A percentile compares a stretch with the other conserved stretches of the same genome.
phyloP scores from a whole-genome alignment of 805 yeast species.

The Candida dajiaensis region DNA sequence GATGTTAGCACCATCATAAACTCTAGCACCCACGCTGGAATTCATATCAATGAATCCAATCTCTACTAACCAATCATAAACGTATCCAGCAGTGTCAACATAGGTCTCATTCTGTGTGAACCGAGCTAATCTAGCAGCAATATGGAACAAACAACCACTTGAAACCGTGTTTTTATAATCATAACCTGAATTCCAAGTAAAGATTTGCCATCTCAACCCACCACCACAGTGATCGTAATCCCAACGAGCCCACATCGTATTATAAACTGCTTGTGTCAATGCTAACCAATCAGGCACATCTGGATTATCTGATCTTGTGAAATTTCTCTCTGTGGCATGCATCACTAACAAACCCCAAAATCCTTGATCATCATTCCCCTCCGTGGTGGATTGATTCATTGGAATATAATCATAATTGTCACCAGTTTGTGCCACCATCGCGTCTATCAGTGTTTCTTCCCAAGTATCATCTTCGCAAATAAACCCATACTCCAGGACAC shows the following conservation, averaged over 20 bases:
- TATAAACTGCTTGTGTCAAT: slow-evolving; percentile 55
- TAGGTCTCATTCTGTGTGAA: slow-evolving; percentile 52
- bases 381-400: slow-evolving; percentile 53
- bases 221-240: slow-evolving; percentile 51
- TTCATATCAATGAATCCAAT: slow-evolving; percentile 37
- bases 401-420: slow-evolving; percentile 53
- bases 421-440: slow-evolving; percentile 39
- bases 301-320: slow-evolving; percentile 37
- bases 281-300: slow-evolving; percentile 48
- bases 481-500: slow-evolving; percentile 65
- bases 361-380: slow-evolving; percentile 71
- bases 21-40: slow-evolving; percentile 21
- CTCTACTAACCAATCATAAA: slow-evolving; percentile 55
- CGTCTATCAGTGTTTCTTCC: slow-evolving; percentile 49
- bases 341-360: slow-evolving; percentile 64
- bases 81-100: slow-evolving; percentile 46
- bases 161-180: slow-evolving; percentile 60
- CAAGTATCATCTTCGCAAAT: slow-evolving; percentile 66
- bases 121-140: slow-evolving; percentile 60
- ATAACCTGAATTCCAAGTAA: slow-evolving; percentile 65
- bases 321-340: slow-evolving; percentile 58
- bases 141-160: slow-evolving; percentile 55
- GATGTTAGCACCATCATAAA: slow-evolving; percentile 59
- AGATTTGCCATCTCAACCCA: slow-evolving; percentile 69
- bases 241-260: slow-evolving; percentile 61